These are phyloP conservation scores for Starmera quercuum DNA, from an alignment of 805 yeast genomes.

Conservation along the genomic window DNA sequence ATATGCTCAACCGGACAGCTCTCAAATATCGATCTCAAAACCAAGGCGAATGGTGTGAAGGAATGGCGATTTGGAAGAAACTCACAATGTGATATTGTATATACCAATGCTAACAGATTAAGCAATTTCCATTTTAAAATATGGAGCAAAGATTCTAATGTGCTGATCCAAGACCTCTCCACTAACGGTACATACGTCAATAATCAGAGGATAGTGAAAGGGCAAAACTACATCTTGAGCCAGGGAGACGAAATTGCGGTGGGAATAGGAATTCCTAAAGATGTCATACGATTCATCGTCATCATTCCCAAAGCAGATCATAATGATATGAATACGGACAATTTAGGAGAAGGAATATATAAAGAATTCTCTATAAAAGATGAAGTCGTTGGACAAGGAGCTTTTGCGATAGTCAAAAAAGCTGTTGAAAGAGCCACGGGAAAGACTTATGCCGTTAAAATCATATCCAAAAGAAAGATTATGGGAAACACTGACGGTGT, in stretches of 20 bases:
- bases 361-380: constrained; percentile 70
- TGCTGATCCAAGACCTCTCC: constrained; percentile 52
- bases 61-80: constrained; percentile 76
- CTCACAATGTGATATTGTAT: constrained; percentile 50
- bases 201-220: constrained; percentile 62
- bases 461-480: constrained; percentile 75
- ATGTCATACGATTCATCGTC: constrained; percentile 44
- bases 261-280: constrained; percentile 77
- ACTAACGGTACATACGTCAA: constrained; percentile 93
- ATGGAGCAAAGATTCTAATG: constrained; percentile 53
- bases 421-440: constrained; percentile 86
- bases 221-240: constrained; percentile 69
- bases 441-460: constrained; percentile 82
- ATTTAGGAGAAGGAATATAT: constrained; percentile 39
- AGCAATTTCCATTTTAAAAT: constrained; percentile 71
- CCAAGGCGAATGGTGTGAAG: constrained; percentile 25
- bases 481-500: constrained; percentile 77
- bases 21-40: constrained; percentile 36
- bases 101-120: constrained; percentile 54
- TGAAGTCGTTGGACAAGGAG: constrained; percentile 95
- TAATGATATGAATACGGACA: constrained; percentile 9
- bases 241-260: constrained; percentile 93
- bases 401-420: constrained; percentile 91
- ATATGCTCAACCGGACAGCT: constrained; percentile 56
- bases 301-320: constrained; percentile 22